phyloP scores from a whole-genome alignment of 2,329 filamentous ascomycete species.

The Xylaria multiplex region DNA sequence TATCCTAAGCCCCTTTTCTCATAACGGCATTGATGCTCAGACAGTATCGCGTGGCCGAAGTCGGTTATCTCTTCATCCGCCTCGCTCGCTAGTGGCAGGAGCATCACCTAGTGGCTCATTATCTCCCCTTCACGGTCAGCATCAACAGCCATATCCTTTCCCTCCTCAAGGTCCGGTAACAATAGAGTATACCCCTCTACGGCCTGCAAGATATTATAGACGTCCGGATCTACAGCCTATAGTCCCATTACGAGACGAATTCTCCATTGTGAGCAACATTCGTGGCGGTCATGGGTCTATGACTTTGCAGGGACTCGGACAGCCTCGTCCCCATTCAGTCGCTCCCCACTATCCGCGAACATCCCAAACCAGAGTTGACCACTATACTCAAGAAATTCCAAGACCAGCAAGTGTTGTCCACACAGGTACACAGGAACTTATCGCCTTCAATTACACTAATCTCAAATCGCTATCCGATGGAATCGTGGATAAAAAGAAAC shows the following conservation, averaged over 20 bases:
- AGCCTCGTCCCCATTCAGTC: conserved; percentile 26
- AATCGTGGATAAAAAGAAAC: neutral
- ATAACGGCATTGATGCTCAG: conserved; percentile 1
- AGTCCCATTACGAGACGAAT: conserved; percentile 23
- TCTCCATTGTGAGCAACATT: neutral
- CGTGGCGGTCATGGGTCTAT: neutral
- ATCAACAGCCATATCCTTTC: conserved; percentile 21
- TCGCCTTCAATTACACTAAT: neutral
- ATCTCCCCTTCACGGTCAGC: conserved; percentile 5
- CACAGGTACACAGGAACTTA: neutral
- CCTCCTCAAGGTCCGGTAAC: conserved; percentile 22
- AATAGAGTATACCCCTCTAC: conserved; percentile 25
- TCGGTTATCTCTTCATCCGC: conserved; percentile 15
- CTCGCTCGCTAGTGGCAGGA: conserved; percentile 3
- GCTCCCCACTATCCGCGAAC: conserved; percentile 16
- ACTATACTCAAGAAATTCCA: conserved; percentile 5
- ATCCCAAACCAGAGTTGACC: neutral
- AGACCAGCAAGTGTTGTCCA: conserved; percentile 24
- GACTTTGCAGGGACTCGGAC: conserved; percentile 4
- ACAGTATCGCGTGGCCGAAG: conserved; percentile 17
- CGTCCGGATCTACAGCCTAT: conserved; percentile 13
- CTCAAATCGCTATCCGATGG: too few relatives aligned
- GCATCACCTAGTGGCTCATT: neutral
- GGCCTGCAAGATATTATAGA: conserved; percentile 5
- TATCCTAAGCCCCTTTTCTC: conserved; percentile 25